phyloP scores from a whole-genome alignment of 139 green algal species.

The Closterium sp. region DNA sequence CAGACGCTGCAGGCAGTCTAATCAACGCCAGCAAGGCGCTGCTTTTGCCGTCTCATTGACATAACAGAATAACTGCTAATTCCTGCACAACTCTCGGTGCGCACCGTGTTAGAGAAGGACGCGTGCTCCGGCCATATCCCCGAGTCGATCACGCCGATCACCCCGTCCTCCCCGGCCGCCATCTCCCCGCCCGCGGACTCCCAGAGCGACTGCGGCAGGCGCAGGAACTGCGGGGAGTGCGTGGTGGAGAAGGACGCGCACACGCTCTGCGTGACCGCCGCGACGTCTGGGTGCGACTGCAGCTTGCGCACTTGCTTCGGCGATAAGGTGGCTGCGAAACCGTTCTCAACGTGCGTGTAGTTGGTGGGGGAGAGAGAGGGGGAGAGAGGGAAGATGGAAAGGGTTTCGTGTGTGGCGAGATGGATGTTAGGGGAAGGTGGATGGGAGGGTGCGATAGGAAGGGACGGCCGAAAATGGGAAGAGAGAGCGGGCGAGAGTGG shows the following conservation, averaged over 20 bases:
- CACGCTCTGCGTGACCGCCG: neutral
- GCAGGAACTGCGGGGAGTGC: neutral
- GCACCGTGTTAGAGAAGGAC: neutral
- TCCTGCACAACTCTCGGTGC: too few species aligned
- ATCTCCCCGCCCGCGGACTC: neutral
- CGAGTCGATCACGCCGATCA: neutral
- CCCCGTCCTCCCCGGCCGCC: neutral
- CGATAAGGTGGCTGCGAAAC: neutral
- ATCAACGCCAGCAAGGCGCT: too few species aligned
- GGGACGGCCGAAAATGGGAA: too few species aligned
- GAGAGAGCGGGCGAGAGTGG: too few species aligned
- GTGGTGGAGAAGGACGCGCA: neutral
- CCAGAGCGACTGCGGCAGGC: slow-evolving; percentile 1
- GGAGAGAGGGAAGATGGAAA: too few species aligned
- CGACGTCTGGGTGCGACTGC: neutral
- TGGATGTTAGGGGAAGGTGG: too few species aligned
- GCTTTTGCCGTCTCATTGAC: too few species aligned
- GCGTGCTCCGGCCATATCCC: neutral
- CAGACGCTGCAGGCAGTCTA: too few species aligned
- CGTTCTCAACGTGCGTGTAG: neutral
- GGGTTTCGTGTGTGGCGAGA: too few species aligned
- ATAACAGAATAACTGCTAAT: too few species aligned
- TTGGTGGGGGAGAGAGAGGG: neutral
- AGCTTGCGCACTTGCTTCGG: neutral
- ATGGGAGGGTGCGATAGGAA: too few species aligned